A percentile compares a stretch with the other conserved stretches of the same genome.
Evolutionary conservation across 2,329 filamentous ascomycete species (phyloP).

Genomic region (Cercospora sp.): DNA sequence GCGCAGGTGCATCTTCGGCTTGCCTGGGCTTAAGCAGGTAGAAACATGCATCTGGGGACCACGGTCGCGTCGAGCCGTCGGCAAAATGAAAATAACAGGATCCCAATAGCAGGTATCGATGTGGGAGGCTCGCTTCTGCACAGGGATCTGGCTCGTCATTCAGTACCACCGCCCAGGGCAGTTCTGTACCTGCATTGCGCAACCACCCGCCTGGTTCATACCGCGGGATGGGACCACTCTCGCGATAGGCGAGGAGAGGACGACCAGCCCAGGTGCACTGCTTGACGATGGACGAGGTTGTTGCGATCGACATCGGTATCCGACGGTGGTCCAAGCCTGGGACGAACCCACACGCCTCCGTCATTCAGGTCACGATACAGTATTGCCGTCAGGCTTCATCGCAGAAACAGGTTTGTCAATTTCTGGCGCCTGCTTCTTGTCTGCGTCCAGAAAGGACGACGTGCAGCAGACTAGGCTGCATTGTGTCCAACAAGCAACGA

Average conservation of each 20-base stretch:
- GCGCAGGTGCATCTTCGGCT: constrained; percentile 17
- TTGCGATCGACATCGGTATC: constrained; percentile 16
- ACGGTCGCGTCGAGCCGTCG: constrained; percentile 10
- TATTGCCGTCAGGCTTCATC: not conserved
- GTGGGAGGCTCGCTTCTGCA: constrained; percentile 1
- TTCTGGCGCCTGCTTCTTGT: not conserved
- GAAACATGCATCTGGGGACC: constrained; percentile 21
- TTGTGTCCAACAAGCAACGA: not conserved
- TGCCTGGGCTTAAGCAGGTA: constrained; percentile 15
- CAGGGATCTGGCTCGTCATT: constrained; percentile 21
- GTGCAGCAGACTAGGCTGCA: not conserved
- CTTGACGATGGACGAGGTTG: constrained; percentile 13
- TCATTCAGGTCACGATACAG: not conserved
- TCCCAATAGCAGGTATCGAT: constrained; percentile 8
- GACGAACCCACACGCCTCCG: not conserved
- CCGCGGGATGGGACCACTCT: constrained; percentile 1
- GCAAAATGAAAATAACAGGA: constrained; percentile 20
- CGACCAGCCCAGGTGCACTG: not conserved
- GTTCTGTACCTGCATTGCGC: constrained; percentile 23
- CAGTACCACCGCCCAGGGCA: constrained; percentile 19
- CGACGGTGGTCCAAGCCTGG: not conserved
- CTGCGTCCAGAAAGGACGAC: not conserved
- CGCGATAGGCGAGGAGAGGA: not conserved
- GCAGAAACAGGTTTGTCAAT: not conserved
- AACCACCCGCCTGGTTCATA: constrained; percentile 19